These are phyloP conservation scores for Hemileccinum rubropunctum DNA, from an alignment of 768 basidiomycete genomes.

Conservation along the genomic window DNA sequence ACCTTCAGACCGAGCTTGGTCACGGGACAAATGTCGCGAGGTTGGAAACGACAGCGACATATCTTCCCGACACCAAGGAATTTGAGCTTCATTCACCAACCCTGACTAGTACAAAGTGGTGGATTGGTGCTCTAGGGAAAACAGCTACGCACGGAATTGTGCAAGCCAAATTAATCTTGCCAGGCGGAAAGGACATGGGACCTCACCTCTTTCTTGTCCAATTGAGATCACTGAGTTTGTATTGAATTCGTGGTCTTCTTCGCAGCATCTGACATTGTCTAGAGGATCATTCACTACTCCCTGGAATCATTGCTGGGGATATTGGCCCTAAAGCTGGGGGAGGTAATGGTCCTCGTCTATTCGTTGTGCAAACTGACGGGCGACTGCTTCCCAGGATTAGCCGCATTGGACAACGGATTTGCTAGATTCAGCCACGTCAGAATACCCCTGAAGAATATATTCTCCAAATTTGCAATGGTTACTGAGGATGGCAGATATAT, in stretches of 20 bases:
- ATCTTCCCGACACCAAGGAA: slow-evolving; percentile 59
- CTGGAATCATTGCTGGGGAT: slow-evolving; percentile 65
- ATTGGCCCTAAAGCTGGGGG: slow-evolving; percentile 44
- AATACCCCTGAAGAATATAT: slow-evolving; percentile 69
- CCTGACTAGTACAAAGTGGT: slow-evolving; percentile 77
- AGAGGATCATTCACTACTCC: slow-evolving; percentile 61
- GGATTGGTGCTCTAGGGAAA: slow-evolving; percentile 72
- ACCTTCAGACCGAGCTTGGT: slow-evolving; percentile 75
- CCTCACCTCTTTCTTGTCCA: slow-evolving; percentile 78
- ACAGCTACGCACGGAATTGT: slow-evolving; percentile 74
- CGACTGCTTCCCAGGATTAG: slow-evolving; percentile 39
- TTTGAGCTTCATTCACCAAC: slow-evolving; percentile 79
- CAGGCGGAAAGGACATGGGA: slow-evolving; percentile 56
- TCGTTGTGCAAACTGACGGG: not conserved
- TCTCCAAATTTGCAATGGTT: slow-evolving; percentile 70
- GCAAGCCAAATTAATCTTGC: slow-evolving; percentile 70
- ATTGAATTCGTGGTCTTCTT: not conserved
- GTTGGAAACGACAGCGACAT: slow-evolving; percentile 77
- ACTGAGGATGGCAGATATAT: slow-evolving; percentile 63
- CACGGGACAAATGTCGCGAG: slow-evolving; percentile 71
- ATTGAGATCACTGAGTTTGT: slow-evolving; percentile 56
- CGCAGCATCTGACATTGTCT: slow-evolving; percentile 1
- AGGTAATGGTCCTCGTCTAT: slow-evolving; percentile 24
- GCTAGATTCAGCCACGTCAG: slow-evolving; percentile 63
- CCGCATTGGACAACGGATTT: slow-evolving; percentile 64